These are phyloP conservation scores for Monosporozyma yasuniensis DNA, from an alignment of 805 yeast species.

Conservation along the genomic window DNA sequence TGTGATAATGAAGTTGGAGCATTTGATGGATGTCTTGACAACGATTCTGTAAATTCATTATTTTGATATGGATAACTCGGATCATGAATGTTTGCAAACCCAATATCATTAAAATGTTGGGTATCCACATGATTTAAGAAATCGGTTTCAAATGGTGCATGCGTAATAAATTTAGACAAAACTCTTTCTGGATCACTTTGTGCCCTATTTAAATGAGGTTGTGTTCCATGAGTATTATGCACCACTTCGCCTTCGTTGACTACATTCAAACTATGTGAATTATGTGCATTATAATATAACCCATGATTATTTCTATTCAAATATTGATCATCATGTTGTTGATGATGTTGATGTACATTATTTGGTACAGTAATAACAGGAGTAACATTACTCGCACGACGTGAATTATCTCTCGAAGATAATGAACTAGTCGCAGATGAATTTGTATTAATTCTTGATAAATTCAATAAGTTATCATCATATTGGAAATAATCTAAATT, in stretches of 20 bases:
- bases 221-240: neutral
- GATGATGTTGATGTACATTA: neutral
- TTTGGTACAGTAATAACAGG: neutral
- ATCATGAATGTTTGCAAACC: conserved; percentile 33
- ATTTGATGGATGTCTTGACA: neutral
- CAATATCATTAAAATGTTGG: conserved; percentile 44
- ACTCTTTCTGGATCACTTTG: neutral
- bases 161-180: conserved; percentile 7
- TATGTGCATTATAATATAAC: neutral
- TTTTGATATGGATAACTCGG: neutral
- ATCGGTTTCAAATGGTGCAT: conserved; percentile 38
- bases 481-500: conserved; percentile 1
- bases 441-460: neutral
- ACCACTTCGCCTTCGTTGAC: neutral
- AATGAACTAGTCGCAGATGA: neutral
- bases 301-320: conserved; percentile 1
- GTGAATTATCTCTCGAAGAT: neutral
- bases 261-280: neutral
- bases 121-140: conserved; percentile 38
- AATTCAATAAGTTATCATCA: conserved; percentile 1
- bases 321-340: neutral
- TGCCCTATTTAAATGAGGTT: neutral
- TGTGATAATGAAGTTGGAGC: neutral
- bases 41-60: neutral
- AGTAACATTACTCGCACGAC: neutral